Percentiles rank a stretch among this genome's conserved stretches.
Conservation (phyloP, 2,329 filamentous ascomycete species). For the Penicillium griseofulvum region DNA sequence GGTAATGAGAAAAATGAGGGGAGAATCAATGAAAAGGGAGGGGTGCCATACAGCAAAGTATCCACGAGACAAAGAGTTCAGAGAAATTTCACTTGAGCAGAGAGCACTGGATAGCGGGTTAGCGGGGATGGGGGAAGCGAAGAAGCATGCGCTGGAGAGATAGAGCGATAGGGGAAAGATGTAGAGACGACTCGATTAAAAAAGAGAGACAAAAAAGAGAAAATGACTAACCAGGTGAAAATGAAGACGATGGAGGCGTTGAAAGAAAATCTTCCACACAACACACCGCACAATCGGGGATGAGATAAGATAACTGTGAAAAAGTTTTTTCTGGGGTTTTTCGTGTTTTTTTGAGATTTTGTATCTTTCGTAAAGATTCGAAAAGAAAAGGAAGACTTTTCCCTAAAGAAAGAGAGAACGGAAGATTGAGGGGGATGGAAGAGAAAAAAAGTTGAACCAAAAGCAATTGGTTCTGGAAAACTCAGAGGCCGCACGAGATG, state of each 20-base stretch:
- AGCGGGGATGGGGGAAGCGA: constrained; percentile 1
- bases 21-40: constrained; percentile 7
- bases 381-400: constrained; percentile 32
- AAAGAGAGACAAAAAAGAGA: constrained; percentile 6
- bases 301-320: constrained; percentile 29
- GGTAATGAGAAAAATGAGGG: constrained; percentile 4
- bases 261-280: constrained; percentile 28
- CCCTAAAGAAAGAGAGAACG: constrained; percentile 28
- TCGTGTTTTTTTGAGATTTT: constrained; percentile 39
- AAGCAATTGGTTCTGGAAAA: constrained; percentile 34
- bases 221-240: constrained; percentile 21
- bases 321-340: constrained; percentile 38
- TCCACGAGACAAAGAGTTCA: constrained; percentile 19
- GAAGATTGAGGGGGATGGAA: constrained; percentile 15
- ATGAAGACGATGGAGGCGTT: constrained; percentile 24
- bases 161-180: not conserved
- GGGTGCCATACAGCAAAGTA: constrained; percentile 11
- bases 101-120: constrained; percentile 6
- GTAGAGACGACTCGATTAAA: not conserved
- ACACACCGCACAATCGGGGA: constrained; percentile 36
- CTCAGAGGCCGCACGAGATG: constrained; percentile 28
- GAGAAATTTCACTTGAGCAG: constrained; percentile 11
- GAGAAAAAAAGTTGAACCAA: constrained; percentile 27
- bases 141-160: not conserved
- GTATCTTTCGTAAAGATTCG: constrained; percentile 32